These are phyloP conservation scores for Ophiostoma sp. DNA, from an alignment of 2,329 filamentous ascomycete genomes.

Conservation along the genomic window DNA sequence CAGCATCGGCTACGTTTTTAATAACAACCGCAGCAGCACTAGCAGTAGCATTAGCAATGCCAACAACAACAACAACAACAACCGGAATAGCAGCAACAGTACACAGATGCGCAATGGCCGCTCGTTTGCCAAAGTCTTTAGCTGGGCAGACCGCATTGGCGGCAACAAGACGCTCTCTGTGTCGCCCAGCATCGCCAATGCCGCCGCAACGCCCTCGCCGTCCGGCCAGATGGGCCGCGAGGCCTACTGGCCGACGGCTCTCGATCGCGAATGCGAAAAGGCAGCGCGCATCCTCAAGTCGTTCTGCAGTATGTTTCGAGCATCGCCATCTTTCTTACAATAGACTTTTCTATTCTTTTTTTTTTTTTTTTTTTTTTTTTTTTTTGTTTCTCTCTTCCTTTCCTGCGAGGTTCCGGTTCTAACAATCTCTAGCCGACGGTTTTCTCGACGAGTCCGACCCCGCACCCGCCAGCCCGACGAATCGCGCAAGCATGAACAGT, in stretches of 20 bases:
- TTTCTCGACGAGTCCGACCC: constrained; percentile 50
- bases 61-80: constrained; percentile 12
- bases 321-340: constrained; percentile 17
- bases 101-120: constrained; percentile 11
- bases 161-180: constrained; percentile 24
- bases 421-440: constrained; percentile 50
- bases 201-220: constrained; percentile 54
- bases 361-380: not conserved
- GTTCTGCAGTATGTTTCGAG: constrained; percentile 73
- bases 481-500: constrained; percentile 28
- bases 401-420: constrained; percentile 60
- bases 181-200: constrained; percentile 27
- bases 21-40: constrained; percentile 5
- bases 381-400: constrained; percentile 42
- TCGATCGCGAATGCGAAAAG: constrained; percentile 77
- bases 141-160: constrained; percentile 35
- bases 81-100: constrained; percentile 20
- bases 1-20: constrained; percentile 17
- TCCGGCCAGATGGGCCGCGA: constrained; percentile 75
- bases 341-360: constrained; percentile 81
- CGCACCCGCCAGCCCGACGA: constrained; percentile 34
- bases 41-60: constrained; percentile 7
- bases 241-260: constrained; percentile 72
- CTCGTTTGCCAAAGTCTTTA: constrained; percentile 37
- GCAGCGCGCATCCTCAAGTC: constrained; percentile 73